These are phyloP conservation scores for Podaxis mareebaensis DNA, from an alignment of 768 basidiomycete species.

Conservation along the genomic window DNA sequence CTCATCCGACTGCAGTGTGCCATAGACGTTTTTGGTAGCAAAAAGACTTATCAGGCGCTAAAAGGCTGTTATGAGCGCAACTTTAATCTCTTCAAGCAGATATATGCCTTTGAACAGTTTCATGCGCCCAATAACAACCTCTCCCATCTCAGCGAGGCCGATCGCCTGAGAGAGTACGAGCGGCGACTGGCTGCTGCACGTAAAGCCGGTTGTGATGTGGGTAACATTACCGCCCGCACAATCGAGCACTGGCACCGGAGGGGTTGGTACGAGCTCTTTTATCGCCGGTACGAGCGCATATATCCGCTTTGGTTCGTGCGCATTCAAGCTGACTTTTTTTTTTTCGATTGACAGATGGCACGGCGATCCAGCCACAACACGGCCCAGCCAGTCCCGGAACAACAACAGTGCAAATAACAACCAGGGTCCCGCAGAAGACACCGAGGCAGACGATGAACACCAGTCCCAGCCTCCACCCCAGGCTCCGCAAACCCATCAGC, in stretches of 20 bases:
- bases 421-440: conserved; percentile 35
- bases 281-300: conserved; percentile 48
- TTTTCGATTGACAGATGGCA: conserved; percentile 49
- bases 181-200: conserved; percentile 67
- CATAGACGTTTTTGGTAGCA: conserved; percentile 65
- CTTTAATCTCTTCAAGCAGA: conserved; percentile 83
- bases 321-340: neutral
- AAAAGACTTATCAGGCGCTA: conserved; percentile 82
- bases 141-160: conserved; percentile 51
- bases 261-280: conserved; percentile 78
- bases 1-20: conserved; percentile 54
- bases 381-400: conserved; percentile 42
- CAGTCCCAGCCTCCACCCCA: conserved; percentile 24
- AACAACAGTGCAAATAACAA: conserved; percentile 28
- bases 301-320: neutral
- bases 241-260: conserved; percentile 79
- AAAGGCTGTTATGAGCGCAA: conserved; percentile 87
- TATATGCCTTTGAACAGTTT: conserved; percentile 68
- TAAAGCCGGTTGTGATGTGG: conserved; percentile 67
- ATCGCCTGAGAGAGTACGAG: conserved; percentile 71
- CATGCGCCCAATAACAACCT: conserved; percentile 34
- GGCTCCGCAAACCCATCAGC: conserved; percentile 22
- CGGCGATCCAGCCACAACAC: conserved; percentile 61
- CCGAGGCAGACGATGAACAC: conserved; percentile 55
- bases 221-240: conserved; percentile 70